Percentiles rank a stretch among this genome's conserved stretches.
Evolutionary conservation across 768 basidiomycete species (phyloP).

Genomic region (Suillus luteus): DNA sequence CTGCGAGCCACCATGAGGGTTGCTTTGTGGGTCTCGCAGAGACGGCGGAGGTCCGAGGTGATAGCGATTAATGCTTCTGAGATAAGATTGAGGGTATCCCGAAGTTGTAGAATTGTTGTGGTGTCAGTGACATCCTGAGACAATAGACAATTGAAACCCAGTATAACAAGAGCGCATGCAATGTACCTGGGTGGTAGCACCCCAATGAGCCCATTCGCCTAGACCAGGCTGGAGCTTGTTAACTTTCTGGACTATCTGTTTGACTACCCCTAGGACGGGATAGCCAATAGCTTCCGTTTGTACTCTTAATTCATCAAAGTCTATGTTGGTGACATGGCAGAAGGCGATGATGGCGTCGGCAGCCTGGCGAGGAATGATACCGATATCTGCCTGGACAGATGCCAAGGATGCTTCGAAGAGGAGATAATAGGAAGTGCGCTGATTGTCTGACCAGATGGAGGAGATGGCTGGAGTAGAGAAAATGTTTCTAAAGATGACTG

Average conservation of each 20-base stretch:
- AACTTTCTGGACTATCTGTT: conserved; percentile 42
- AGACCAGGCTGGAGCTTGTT: conserved; percentile 36
- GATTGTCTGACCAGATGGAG: conserved; percentile 43
- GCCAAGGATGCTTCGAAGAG: conserved; percentile 37
- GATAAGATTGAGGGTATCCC: conserved; percentile 40
- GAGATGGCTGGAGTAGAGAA: conserved; percentile 42
- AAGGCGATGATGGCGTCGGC: conserved; percentile 37
- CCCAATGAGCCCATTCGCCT: conserved; percentile 52
- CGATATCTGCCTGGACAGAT: conserved; percentile 39
- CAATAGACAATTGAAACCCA: conserved; percentile 8
- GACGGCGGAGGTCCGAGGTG: conserved; percentile 27
- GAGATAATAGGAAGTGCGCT: conserved; percentile 29
- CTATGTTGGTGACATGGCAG: conserved; percentile 39
- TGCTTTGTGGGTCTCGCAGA: conserved; percentile 35
- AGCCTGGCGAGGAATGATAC: conserved; percentile 42
- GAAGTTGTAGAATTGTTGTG: conserved; percentile 44
- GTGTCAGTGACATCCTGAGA: conserved; percentile 52
- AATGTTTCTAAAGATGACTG: conserved; percentile 40
- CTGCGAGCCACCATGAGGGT: conserved; percentile 50
- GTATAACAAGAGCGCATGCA: conserved; percentile 1
- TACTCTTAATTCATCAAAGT: conserved; percentile 39
- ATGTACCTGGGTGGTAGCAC: conserved; percentile 49
- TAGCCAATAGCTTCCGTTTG: conserved; percentile 47
- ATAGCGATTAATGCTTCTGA: conserved; percentile 33
- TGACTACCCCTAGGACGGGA: conserved; percentile 46